Percentiles rank a stretch among this genome's conserved stretches.
Conservation (phyloP, 257 asterid genomes). For the Nicotiana attenuata region DNA sequence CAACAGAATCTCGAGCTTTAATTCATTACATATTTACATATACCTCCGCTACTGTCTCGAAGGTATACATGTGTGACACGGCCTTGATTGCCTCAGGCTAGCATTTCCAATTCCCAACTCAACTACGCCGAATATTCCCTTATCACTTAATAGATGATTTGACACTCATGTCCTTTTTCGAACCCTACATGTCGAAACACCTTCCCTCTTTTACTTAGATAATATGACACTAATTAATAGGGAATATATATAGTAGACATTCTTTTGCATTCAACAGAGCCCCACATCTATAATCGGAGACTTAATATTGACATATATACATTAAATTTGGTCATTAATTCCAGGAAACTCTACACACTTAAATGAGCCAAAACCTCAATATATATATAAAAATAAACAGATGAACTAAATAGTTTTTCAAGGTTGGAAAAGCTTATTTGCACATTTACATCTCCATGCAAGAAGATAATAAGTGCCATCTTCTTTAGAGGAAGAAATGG, state of each 20-base stretch:
- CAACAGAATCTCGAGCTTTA: no score
- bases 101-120: no score
- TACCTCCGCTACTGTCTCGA: background rate
- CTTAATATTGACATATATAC: background rate
- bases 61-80: background rate
- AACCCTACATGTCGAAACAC: no score
- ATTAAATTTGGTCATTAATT: no score
- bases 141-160: no score
- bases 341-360: no score
- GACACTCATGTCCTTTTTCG: no score
- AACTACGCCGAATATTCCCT: no score
- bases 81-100: background rate
- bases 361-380: background rate
- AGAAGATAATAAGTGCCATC: slow-evolving; percentile 9
- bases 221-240: no score
- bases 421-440: slow-evolving; percentile 12
- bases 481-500: background rate
- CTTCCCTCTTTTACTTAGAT: no score
- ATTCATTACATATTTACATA: background rate
- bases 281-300: background rate
- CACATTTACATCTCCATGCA: slow-evolving; percentile 15
- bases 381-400: no score
- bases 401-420: background rate
- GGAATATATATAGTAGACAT: background rate
- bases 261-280: background rate